These are phyloP conservation scores for Hypoxylon sp. DNA, from an alignment of 2,329 filamentous ascomycete species.

Conservation along the genomic window DNA sequence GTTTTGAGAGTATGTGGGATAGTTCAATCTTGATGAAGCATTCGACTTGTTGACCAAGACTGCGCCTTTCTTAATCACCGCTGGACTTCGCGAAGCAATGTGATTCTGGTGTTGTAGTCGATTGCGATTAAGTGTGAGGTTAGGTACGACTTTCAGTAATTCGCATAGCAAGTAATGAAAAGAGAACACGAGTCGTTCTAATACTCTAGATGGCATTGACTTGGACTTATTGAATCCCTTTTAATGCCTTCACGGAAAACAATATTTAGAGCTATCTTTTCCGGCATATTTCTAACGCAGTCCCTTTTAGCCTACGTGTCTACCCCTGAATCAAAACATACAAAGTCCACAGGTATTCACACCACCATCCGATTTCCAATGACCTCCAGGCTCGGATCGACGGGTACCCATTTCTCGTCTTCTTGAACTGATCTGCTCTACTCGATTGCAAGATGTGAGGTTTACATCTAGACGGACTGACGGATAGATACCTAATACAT, in stretches of 20 bases:
- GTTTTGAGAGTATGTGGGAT: conserved; percentile 27
- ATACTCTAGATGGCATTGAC: background rate
- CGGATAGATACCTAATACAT: no score
- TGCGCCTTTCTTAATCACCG: background rate
- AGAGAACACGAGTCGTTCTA: background rate
- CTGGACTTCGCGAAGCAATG: background rate
- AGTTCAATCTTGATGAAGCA: conserved; percentile 40
- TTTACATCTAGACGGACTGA: no score
- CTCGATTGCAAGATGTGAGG: no score
- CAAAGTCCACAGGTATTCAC: background rate
- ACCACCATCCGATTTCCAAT: background rate
- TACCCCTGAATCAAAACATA: background rate
- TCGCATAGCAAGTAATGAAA: background rate
- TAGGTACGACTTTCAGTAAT: background rate
- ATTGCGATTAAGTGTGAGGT: background rate
- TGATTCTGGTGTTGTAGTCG: background rate
- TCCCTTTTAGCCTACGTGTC: background rate
- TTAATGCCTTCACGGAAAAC: background rate
- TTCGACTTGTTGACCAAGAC: conserved; percentile 22
- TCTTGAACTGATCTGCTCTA: no score
- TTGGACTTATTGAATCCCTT: background rate
- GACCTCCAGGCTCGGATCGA: background rate
- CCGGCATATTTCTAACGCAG: background rate
- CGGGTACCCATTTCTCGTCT: no score
- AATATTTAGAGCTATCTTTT: background rate